Percentiles rank a stretch among this genome's conserved stretches.
Evolutionary conservation across 495 filamentous ascomycete species (phyloP).

Genomic region (Penicillium atrosanguineum): DNA sequence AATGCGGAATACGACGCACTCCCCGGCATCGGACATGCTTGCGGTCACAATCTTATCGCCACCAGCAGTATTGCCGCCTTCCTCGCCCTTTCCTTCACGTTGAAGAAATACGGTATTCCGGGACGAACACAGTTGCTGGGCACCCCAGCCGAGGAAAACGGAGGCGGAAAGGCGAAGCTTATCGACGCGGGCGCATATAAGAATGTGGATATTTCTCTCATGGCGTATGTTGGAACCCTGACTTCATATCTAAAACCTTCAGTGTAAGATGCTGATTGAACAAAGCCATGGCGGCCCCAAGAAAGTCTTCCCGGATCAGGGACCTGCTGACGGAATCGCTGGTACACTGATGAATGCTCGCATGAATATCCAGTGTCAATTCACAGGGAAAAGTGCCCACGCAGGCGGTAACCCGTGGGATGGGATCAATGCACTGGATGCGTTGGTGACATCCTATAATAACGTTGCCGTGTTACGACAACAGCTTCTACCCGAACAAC

Average conservation of each 20-base stretch:
- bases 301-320: constrained; percentile 28
- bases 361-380: constrained; percentile 36
- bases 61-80: constrained; percentile 59
- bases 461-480: constrained; percentile 59
- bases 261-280: background rate
- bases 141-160: constrained; percentile 70
- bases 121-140: constrained; percentile 64
- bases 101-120: constrained; percentile 43
- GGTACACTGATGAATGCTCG: constrained; percentile 39
- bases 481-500: constrained; percentile 59
- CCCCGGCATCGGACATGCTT: constrained; percentile 62
- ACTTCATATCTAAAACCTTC: background rate
- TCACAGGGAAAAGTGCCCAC: constrained; percentile 42
- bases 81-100: constrained; percentile 51
- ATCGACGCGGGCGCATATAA: constrained; percentile 62
- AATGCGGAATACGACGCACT: constrained; percentile 55
- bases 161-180: constrained; percentile 66
- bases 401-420: constrained; percentile 64
- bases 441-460: constrained; percentile 60
- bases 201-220: constrained; percentile 62
- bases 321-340: constrained; percentile 25
- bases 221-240: constrained; percentile 45
- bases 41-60: constrained; percentile 69
- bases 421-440: constrained; percentile 63
- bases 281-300: constrained; percentile 31